These are phyloP conservation scores for Brassica balearica DNA, from an alignment of 441 rosid genomes.

Conservation along the genomic window DNA sequence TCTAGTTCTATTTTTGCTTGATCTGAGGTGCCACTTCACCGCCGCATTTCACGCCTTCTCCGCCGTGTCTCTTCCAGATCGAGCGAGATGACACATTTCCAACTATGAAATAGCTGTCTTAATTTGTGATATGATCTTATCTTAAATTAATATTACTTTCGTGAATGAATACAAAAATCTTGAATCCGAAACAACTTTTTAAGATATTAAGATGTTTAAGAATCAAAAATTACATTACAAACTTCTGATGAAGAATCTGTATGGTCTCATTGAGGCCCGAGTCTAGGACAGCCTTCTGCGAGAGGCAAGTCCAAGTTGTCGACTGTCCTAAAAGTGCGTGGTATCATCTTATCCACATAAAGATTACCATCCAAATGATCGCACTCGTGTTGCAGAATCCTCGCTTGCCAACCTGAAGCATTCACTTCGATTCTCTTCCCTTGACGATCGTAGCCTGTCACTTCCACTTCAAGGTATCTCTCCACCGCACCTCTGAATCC, in stretches of 20 bases:
- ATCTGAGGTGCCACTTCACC: slow-evolving; percentile 1
- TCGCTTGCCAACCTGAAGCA: slow-evolving; percentile 95
- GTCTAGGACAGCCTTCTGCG: slow-evolving; percentile 82
- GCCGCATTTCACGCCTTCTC: slow-evolving; percentile 22
- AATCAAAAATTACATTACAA: too few species aligned
- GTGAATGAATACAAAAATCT: not conserved
- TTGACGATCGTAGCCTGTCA: slow-evolving; percentile 67
- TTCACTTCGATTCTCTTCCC: slow-evolving; percentile 68
- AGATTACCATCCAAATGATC: slow-evolving; percentile 92
- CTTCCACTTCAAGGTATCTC: slow-evolving; percentile 81
- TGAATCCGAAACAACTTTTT: not conserved
- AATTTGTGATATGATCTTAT: not conserved
- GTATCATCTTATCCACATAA: slow-evolving; percentile 88
- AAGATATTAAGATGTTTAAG: too few species aligned
- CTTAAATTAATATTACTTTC: not conserved
- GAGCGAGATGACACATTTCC: slow-evolving; percentile 8
- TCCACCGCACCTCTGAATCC: slow-evolving; percentile 91
- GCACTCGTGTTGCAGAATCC: slow-evolving; percentile 91
- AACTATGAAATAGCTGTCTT: slow-evolving; percentile 3
- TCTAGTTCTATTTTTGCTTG: too few species aligned
- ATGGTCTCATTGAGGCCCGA: slow-evolving; percentile 51
- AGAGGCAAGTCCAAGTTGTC: slow-evolving; percentile 84
- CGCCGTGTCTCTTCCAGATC: slow-evolving; percentile 28
- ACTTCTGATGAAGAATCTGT: not conserved
- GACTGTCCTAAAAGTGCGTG: slow-evolving; percentile 75